Percentiles rank a stretch among this genome's conserved stretches.
phyloP scores from a whole-genome alignment of 495 filamentous ascomycete species.

The Parmelia sp. region DNA sequence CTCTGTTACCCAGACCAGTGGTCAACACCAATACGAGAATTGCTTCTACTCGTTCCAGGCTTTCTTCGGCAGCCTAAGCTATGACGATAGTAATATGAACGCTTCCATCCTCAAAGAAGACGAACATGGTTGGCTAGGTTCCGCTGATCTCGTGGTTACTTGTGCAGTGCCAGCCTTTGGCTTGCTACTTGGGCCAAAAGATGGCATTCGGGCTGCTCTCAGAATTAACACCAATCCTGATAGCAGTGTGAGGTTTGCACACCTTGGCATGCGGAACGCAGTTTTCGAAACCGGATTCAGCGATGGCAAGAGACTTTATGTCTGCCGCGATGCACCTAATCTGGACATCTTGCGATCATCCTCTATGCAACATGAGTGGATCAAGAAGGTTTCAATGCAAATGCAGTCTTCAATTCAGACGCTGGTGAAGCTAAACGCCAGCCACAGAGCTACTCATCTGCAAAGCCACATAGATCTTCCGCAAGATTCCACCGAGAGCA shows the following conservation, averaged over 20 bases:
- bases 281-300: neutral
- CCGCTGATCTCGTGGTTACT: slow-evolving; percentile 11
- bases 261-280: neutral
- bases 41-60: slow-evolving; percentile 11
- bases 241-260: neutral
- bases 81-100: neutral
- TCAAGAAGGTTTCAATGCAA: neutral
- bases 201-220: slow-evolving; percentile 4
- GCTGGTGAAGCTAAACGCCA: neutral
- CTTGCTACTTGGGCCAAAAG: slow-evolving; percentile 11
- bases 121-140: slow-evolving; percentile 14
- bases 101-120: slow-evolving; percentile 7
- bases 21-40: slow-evolving; percentile 9
- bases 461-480: neutral
- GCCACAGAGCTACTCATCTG: neutral
- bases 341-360: neutral
- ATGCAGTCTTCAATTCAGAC: neutral
- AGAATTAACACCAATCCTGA: slow-evolving; percentile 13
- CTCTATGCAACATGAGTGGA: neutral
- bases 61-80: slow-evolving; percentile 11
- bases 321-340: slow-evolving; percentile 3
- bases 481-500: neutral
- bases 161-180: slow-evolving; percentile 14
- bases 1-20: slow-evolving; percentile 5
- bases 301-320: neutral